Evolutionary conservation across 305 asterid species (phyloP).

Genomic region (Fraxinus platypoda): DNA sequence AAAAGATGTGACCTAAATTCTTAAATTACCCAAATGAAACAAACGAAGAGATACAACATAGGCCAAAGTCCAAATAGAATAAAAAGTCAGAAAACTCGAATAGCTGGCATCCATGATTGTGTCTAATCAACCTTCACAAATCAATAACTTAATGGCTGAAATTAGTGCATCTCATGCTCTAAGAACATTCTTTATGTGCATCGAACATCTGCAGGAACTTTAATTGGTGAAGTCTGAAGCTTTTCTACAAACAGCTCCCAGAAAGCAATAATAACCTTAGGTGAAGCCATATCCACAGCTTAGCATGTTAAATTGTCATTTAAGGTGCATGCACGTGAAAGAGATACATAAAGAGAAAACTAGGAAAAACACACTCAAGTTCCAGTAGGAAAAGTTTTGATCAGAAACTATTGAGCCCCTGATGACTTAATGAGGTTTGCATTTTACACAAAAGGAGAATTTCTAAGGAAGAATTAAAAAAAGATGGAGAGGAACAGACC

Average conservation of each 20-base stretch:
- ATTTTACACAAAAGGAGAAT: neutral
- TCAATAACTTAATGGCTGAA: neutral
- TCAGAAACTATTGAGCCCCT: neutral
- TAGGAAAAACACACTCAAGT: neutral
- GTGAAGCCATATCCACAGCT: neutral
- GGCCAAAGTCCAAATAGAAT: neutral
- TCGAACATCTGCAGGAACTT: neutral
- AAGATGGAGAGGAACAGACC: slow-evolving; percentile 39
- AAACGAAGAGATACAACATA: neutral
- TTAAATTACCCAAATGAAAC: neutral
- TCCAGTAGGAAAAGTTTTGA: neutral
- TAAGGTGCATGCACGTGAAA: neutral
- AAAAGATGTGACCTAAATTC: too few species aligned
- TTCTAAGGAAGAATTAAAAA: neutral
- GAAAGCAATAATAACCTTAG: neutral
- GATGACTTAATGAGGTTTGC: neutral
- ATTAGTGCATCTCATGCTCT: neutral
- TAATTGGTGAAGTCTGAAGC: neutral
- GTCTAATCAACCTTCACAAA: neutral
- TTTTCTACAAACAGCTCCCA: neutral
- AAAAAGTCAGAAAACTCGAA: neutral
- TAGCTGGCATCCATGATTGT: neutral
- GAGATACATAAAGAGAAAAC: neutral
- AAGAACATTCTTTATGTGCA: neutral
- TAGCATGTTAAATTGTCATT: neutral